Conservation (phyloP, 176 grass and related monocot species). For the Themeda triandra region DNA sequence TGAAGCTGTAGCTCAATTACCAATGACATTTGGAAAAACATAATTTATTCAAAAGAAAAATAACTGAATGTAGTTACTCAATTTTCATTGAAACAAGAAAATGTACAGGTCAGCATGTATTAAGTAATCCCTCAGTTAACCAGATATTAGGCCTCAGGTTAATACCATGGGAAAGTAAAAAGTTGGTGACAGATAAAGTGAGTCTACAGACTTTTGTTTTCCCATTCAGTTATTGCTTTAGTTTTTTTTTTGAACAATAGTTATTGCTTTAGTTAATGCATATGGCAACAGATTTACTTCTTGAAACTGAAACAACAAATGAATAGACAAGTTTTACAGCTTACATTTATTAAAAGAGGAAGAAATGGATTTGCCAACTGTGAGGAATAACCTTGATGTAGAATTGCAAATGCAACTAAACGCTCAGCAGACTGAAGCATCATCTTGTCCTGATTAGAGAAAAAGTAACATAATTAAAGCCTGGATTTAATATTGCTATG, state of each 20-base stretch:
- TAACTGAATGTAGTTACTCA: background rate
- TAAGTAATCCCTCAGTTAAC: background rate
- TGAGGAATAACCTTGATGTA: constrained; percentile 68
- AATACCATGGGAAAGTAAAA: background rate
- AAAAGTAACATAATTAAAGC: background rate
- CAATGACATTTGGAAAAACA: background rate
- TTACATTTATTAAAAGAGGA: constrained; percentile 79
- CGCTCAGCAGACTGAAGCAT: constrained; percentile 79
- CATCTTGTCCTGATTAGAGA: constrained; percentile 67
- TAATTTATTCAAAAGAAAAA: background rate
- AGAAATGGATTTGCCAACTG: constrained; percentile 75
- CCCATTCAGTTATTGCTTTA: background rate
- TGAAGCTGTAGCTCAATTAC: background rate
- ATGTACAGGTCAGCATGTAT: background rate
- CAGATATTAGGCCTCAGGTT: background rate
- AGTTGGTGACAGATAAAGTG: background rate
- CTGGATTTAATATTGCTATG: background rate
- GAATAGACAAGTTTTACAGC: constrained; percentile 19
- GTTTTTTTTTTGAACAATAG: too few relatives aligned
- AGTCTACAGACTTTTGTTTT: background rate
- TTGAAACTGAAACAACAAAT: constrained; percentile 27
- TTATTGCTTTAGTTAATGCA: background rate
- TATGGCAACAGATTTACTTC: constrained; percentile 6
- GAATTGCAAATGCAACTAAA: constrained; percentile 81
- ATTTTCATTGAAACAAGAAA: background rate